Conservation (phyloP, 2,329 filamentous ascomycete genomes). For the Colletotrichum theobromicola region DNA sequence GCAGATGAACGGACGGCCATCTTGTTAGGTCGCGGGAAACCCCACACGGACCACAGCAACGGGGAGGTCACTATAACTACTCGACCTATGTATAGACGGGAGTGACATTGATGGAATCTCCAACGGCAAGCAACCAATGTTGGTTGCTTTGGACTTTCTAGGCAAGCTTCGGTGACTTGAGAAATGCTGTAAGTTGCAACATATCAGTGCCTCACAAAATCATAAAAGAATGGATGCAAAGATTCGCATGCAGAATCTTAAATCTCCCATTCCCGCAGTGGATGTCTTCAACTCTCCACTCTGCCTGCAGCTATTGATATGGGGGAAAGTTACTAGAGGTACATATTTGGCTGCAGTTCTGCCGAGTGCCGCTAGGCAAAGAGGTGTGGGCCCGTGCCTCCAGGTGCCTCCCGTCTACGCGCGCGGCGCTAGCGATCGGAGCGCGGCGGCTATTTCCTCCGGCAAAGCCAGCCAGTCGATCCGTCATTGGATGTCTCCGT, state of each 20-base stretch:
- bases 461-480: background rate
- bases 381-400: background rate
- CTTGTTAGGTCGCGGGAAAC: background rate
- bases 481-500: slow-evolving; percentile 1
- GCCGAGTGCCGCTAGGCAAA: background rate
- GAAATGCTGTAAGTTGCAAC: background rate
- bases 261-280: background rate
- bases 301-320: background rate
- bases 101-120: background rate
- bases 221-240: background rate
- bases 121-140: background rate
- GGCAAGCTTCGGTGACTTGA: background rate
- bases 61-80: background rate
- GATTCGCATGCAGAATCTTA: background rate
- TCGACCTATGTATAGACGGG: background rate
- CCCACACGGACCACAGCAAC: background rate
- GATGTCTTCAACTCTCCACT: background rate
- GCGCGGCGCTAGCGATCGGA: no score
- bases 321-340: background rate
- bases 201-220: background rate
- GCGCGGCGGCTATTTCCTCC: slow-evolving; percentile 2
- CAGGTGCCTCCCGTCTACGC: background rate
- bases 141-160: background rate
- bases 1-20: background rate
- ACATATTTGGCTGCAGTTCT: background rate